Evolutionary conservation across 257 asterid genomes (phyloP).

Genomic region (Solanum medicagineum): DNA sequence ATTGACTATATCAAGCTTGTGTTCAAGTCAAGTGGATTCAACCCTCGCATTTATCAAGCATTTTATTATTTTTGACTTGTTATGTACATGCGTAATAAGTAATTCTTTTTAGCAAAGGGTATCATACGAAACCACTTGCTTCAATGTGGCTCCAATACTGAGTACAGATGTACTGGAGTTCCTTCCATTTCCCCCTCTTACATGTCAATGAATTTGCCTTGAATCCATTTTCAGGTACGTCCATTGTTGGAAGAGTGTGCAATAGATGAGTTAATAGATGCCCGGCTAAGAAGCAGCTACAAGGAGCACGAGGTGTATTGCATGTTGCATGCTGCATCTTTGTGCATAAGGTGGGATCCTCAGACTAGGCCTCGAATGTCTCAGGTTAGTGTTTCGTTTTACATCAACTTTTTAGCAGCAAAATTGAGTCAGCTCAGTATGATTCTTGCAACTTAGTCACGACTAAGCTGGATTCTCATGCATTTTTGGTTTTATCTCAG

Average conservation of each 20-base stretch:
- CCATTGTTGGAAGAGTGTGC: slow-evolving; percentile 49
- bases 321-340: slow-evolving; percentile 65
- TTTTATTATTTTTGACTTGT: too few species aligned
- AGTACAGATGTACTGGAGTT: background rate
- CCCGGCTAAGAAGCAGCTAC: slow-evolving; percentile 24
- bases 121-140: too few species aligned
- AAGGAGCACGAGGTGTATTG: slow-evolving; percentile 38
- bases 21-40: too few species aligned
- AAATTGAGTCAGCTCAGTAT: background rate
- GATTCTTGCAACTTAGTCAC: background rate
- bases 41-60: too few species aligned
- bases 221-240: slow-evolving; percentile 34
- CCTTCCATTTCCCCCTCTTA: background rate
- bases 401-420: background rate
- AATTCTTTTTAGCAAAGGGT: too few species aligned
- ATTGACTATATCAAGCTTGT: too few species aligned
- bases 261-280: slow-evolving; percentile 42
- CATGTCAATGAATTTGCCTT: background rate
- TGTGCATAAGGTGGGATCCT: slow-evolving; percentile 57
- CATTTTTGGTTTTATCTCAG: slow-evolving; percentile 12
- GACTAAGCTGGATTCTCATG: background rate
- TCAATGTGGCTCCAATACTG: too few species aligned
- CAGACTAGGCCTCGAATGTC: slow-evolving; percentile 73
- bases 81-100: too few species aligned
- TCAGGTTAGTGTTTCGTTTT: slow-evolving; percentile 24